Base-by-base conservation (phyloP, 169 alveolate genomes). In the Cryptosporidium canis region DNA sequence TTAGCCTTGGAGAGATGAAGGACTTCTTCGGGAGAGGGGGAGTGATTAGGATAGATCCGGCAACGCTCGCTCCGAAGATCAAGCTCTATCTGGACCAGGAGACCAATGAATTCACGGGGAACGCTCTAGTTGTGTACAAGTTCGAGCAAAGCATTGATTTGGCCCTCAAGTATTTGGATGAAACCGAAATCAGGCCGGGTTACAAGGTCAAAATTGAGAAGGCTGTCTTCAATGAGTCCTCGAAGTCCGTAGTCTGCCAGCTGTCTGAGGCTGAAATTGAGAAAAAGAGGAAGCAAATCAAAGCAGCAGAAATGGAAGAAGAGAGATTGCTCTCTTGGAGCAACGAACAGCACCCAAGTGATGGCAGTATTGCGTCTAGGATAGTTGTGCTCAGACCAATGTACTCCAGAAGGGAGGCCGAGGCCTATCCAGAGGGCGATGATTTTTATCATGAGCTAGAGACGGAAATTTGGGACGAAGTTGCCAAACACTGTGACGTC, bases 11-110 rank as follows among this genome's bases (percentile, higher is more conserved):
- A 24, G 95, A 92, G 64, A 48, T 95, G 53, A 84, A 66, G 37
- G 90, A 66, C 37, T 93, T 83, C 90, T 95, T 95, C 68, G 44
- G 83, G 11, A 91, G 92, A 61, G 94, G 95, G 51, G 97, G 96
- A 18, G 91, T 92, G 0, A 92, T 95, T 5, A 84, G 95, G 56
- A 90, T 93, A n/a, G 94, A 93, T 67, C 95, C 95, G n/a, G 67
- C 67, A 41, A 93, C 95, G 14, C 82, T 92, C 4, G 39, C 83
- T 66, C 92, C 94, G 18, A 84, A 70, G 56, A 91, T 93, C 24
- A 95, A 94, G 67, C 82, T 95, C 1, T 95, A 95, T 66, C 83
- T 24, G 45, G 93, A 92, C 82, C 82, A 83, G 18, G 45, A 83
- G 21, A 77, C 71, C 11, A 94, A 93, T 0, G 77, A 71, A 24